Evolutionary conservation across 75 land plant genomes (phyloP).

Genomic region (Chamaecyparis obtusa): DNA sequence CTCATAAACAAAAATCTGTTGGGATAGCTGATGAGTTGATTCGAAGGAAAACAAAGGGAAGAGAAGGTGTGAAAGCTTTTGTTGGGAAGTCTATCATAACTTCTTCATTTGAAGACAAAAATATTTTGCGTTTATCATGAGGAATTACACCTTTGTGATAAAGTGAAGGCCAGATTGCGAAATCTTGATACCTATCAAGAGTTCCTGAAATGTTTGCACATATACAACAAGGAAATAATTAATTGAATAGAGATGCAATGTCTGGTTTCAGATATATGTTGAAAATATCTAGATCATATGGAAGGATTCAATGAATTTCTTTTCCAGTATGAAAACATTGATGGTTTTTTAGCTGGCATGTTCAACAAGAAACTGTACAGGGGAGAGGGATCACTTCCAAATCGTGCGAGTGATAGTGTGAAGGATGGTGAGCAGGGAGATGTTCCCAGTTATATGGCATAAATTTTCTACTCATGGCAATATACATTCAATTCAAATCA

Average conservation of each 20-base stretch:
- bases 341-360: slow-evolving; percentile 76
- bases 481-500: too few relatives aligned
- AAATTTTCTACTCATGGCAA: too few relatives aligned
- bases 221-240: slow-evolving; percentile 86
- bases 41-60: slow-evolving; percentile 50
- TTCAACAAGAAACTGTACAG: slow-evolving; percentile 51
- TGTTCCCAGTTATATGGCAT: too few relatives aligned
- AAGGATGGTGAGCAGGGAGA: too few relatives aligned
- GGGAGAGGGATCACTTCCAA: slow-evolving; percentile 46
- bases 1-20: slow-evolving; percentile 62
- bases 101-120: slow-evolving; percentile 58
- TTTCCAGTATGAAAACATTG: slow-evolving; percentile 74
- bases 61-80: slow-evolving; percentile 54
- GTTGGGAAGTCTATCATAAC: slow-evolving; percentile 18
- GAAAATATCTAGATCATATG: slow-evolving; percentile 80
- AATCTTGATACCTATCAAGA: slow-evolving; percentile 78
- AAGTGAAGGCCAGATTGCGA: slow-evolving; percentile 73
- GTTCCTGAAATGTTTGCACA: slow-evolving; percentile 85
- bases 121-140: slow-evolving; percentile 41
- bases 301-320: slow-evolving; percentile 88
- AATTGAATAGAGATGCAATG: slow-evolving; percentile 65
- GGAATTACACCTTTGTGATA: slow-evolving; percentile 70
- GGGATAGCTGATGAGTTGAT: slow-evolving; percentile 64
- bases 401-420: too few relatives aligned
- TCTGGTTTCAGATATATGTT: slow-evolving; percentile 83